A percentile compares a stretch with the other conserved stretches of the same genome.
phyloP scores from a whole-genome alignment of 139 green algal species.

The Pycnococcus provasolii region DNA sequence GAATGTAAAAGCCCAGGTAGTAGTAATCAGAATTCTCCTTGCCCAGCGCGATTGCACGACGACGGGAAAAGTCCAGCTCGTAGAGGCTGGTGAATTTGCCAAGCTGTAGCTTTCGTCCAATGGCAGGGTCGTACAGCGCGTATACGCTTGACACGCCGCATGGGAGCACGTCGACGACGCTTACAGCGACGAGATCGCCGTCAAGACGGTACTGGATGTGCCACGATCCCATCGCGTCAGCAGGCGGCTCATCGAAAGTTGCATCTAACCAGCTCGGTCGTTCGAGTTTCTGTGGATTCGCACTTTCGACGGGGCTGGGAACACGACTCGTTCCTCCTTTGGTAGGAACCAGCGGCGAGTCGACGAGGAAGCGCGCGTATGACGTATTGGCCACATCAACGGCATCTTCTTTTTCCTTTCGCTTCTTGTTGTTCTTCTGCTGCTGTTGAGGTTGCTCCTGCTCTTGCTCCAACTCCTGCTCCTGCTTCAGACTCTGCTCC shows the following conservation, averaged over 20 bases:
- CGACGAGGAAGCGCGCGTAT: constrained; percentile 55
- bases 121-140: constrained; percentile 75
- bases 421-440: too few species aligned
- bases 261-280: too few species aligned
- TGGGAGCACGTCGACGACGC: constrained; percentile 78
- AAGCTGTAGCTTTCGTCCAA: constrained; percentile 40
- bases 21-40: constrained; percentile 53
- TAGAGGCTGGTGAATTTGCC: constrained; percentile 50
- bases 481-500: too few species aligned
- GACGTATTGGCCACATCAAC: too few species aligned
- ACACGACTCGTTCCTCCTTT: not conserved
- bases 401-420: too few species aligned
- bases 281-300: too few species aligned
- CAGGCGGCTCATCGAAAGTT: not conserved
- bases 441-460: too few species aligned
- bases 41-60: constrained; percentile 34
- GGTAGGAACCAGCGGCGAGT: constrained; percentile 42
- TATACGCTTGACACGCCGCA: constrained; percentile 40
- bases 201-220: constrained; percentile 88
- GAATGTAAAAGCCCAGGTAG: constrained; percentile 90
- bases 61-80: constrained; percentile 51
- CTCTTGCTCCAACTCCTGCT: too few species aligned
- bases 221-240: constrained; percentile 58
- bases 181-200: constrained; percentile 64
- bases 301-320: too few species aligned